Evolutionary conservation across 805 yeast species (phyloP), one percentile per base, ranked within the genome.

Genomic region (Starmerella sirachaensis): DNA sequence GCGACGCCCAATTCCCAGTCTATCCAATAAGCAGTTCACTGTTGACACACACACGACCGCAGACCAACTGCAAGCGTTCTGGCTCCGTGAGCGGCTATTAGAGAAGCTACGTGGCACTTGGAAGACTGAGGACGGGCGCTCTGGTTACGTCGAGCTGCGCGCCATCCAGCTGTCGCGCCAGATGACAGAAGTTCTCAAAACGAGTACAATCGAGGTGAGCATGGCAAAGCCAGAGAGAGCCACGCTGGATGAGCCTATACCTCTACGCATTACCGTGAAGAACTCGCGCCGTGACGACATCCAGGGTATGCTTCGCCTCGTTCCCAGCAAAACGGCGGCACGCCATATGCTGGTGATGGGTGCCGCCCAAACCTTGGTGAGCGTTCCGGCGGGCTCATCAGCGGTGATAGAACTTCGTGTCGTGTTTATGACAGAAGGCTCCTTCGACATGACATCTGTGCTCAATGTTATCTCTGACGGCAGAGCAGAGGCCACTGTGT

Each of bases 391-490:
- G 0, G 69, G 70, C 1, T 66, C 60, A 18, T 50, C 62, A 0
- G 36, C 60, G 3, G 61, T 55, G 2, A 60, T 73, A 21, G 64
- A 64, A 18, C 54, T 79, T 27, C 73, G 82, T 6, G 69, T 77
- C 33, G 67, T 77, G 14, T 70, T 83, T 4, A 60, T 86, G 26
- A 86, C 80, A 38, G 66, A 67, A 31, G 97, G 96, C 2, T 77
- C 72, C 33, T 85, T 77, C 53, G 91, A 82, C 54, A 77, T 94
- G 78, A 83, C 86, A 1, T 69, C 70, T 0, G 56, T 74, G 11
- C 63, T 74, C 45, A 80, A 76, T 38, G 71, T 67, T 39, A 27
- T 51, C 21, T 38, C 39, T 14, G 17, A 34, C 1, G 34, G 34
- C 13, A 34, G 9, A 8, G 40, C 38, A 13, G 52, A 47, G 22